phyloP scores from a whole-genome alignment of 2,329 filamentous ascomycete species.

The Pseudonectria buxi region DNA sequence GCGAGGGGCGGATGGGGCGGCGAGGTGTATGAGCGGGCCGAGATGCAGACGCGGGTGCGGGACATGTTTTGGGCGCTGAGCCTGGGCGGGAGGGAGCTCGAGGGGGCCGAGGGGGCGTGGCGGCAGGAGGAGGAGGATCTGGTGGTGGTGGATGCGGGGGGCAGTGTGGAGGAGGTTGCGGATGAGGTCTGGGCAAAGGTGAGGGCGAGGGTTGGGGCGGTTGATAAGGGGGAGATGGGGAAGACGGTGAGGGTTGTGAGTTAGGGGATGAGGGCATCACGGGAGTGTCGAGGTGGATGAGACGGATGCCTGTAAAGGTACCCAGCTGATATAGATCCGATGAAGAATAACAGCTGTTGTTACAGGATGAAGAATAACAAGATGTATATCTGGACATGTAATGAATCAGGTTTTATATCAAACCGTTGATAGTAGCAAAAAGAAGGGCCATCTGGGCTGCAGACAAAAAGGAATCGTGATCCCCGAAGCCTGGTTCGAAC shows the following conservation, averaged over 20 bases:
- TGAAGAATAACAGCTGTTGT: no score
- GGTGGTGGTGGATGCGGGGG: constrained; percentile 47
- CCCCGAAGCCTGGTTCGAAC: constrained; percentile 21
- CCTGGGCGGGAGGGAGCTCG: constrained; percentile 31
- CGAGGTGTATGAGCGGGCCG: constrained; percentile 80
- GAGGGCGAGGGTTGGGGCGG: constrained; percentile 37
- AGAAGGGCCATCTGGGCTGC: no score
- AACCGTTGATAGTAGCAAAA: no score
- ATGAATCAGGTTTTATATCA: no score
- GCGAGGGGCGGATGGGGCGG: constrained; percentile 78
- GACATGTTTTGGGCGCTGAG: constrained; percentile 60
- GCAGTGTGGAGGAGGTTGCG: constrained; percentile 49
- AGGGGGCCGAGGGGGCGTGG: constrained; percentile 26
- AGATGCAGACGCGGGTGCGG: constrained; percentile 75
- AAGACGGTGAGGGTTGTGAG: constrained; percentile 33
- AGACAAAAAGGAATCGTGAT: constrained; percentile 9
- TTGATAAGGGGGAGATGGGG: constrained; percentile 44
- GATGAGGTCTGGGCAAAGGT: constrained; percentile 50
- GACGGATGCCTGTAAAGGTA: no score
- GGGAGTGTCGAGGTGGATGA: no score
- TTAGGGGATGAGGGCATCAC: constrained; percentile 2
- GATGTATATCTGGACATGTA: no score
- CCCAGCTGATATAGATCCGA: no score
- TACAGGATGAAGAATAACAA: no score
- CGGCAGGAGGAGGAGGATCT: constrained; percentile 47